A percentile compares a stretch with the other conserved stretches of the same genome.
phyloP scores from a whole-genome alignment of 768 basidiomycete genomes.

The Gautieria morchelliformis region DNA sequence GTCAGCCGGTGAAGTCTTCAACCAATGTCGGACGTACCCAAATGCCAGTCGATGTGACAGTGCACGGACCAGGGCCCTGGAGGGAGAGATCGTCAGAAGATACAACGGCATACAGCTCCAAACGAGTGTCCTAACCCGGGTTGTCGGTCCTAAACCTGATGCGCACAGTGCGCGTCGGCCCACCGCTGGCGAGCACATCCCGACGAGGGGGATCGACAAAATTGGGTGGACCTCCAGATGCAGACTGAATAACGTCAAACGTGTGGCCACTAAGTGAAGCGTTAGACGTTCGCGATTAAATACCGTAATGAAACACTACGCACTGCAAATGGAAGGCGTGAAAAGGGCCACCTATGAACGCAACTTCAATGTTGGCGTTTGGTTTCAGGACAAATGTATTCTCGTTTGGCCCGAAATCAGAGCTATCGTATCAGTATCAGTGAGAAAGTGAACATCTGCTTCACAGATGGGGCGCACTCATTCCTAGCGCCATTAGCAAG shows the following conservation, averaged over 20 bases:
- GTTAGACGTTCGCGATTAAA: not conserved
- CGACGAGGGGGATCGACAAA: slow-evolving; percentile 24
- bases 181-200: slow-evolving; percentile 12
- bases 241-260: slow-evolving; percentile 28
- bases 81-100: not conserved
- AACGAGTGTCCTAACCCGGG: slow-evolving; percentile 26
- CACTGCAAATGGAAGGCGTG: slow-evolving; percentile 8
- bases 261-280: slow-evolving; percentile 4
- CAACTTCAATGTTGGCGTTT: slow-evolving; percentile 1
- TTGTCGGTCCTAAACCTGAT: slow-evolving; percentile 45
- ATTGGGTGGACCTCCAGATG: slow-evolving; percentile 23
- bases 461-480: not conserved
- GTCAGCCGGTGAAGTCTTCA: not conserved
- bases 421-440: not conserved
- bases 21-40: slow-evolving; percentile 12
- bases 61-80: slow-evolving; percentile 25
- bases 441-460: not conserved
- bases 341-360: slow-evolving; percentile 1
- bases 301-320: not conserved
- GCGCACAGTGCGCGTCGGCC: slow-evolving; percentile 24
- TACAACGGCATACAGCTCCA: no score
- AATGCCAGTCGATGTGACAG: slow-evolving; percentile 38
- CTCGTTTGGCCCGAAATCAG: slow-evolving; percentile 1
- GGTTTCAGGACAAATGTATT: not conserved
- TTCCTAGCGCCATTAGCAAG: not conserved